Evolutionary conservation across 768 basidiomycete genomes (phyloP).

Genomic region (Amanita molliuscula): DNA sequence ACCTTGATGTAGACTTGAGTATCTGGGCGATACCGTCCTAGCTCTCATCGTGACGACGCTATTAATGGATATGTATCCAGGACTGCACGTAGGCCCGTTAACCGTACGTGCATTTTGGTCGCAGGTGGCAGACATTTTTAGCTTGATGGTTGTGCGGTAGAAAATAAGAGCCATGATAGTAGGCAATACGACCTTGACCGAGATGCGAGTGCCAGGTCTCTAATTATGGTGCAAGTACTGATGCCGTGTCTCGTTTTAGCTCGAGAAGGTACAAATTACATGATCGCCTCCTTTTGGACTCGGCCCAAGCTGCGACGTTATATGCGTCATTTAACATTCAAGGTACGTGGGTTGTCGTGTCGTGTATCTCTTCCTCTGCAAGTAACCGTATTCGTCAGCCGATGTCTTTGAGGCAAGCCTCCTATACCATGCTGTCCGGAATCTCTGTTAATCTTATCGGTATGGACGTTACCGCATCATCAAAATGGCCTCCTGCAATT

Average conservation of each 20-base stretch:
- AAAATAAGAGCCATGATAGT: conserved; percentile 75
- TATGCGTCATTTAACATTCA: conserved; percentile 62
- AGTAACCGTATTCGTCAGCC: conserved; percentile 28
- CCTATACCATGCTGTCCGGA: neutral
- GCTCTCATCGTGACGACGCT: conserved; percentile 57
- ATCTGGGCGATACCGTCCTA: conserved; percentile 69
- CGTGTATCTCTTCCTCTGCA: conserved; percentile 6
- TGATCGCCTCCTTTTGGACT: conserved; percentile 51
- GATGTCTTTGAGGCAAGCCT: conserved; percentile 66
- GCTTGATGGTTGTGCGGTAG: conserved; percentile 24
- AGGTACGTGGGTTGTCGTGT: conserved; percentile 31
- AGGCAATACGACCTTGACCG: conserved; percentile 62
- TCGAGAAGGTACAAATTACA: conserved; percentile 58
- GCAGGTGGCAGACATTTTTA: neutral
- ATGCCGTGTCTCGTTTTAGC: conserved; percentile 20
- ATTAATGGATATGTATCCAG: conserved; percentile 53
- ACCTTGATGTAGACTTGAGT: conserved; percentile 45
- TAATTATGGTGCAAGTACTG: neutral
- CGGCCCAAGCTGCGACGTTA: conserved; percentile 63
- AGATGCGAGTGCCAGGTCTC: conserved; percentile 34
- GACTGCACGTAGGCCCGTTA: conserved; percentile 66
- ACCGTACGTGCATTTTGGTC: conserved; percentile 37
- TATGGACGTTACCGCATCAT: neutral
- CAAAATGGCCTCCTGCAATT: neutral
- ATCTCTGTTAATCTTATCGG: neutral